These are phyloP conservation scores for Physocladia obscura DNA, from an alignment of 192 early-diverging fungal species.

Conservation along the genomic window DNA sequence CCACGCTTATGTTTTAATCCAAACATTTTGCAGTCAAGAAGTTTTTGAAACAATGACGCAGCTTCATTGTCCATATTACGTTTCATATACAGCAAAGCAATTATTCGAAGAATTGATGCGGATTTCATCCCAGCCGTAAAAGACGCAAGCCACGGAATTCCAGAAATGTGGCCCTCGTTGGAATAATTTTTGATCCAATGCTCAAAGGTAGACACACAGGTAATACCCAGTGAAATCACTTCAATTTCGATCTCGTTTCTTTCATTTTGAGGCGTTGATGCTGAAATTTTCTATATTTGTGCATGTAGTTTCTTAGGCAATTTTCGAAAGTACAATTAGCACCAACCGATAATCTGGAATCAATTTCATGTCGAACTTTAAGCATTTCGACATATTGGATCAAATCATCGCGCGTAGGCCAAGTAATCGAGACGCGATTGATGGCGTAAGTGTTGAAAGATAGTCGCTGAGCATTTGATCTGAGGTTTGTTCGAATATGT, in stretches of 20 bases:
- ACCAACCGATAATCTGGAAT: too few relatives aligned
- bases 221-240: neutral
- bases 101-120: conserved; percentile 28
- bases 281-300: neutral
- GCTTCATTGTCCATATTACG: conserved; percentile 2
- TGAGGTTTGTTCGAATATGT: conserved; percentile 45
- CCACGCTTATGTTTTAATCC: conserved; percentile 29
- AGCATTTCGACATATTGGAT: conserved; percentile 27
- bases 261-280: neutral
- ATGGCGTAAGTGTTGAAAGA: conserved; percentile 21
- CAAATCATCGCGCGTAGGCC: conserved; percentile 36
- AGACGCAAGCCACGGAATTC: conserved; percentile 37
- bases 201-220: neutral
- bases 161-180: conserved; percentile 35
- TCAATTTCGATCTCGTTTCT: neutral
- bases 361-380: neutral
- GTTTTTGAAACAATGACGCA: neutral
- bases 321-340: too few relatives aligned
- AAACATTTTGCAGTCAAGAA: conserved; percentile 26
- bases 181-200: neutral
- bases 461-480: neutral
- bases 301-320: too few relatives aligned
- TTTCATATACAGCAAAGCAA: neutral
- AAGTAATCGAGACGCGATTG: conserved; percentile 24
- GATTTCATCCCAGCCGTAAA: conserved; percentile 34